Percentiles rank a stretch among this genome's conserved stretches.
These are phyloP conservation scores for Citrus maxima DNA, from an alignment of 345 rosid genomes.

Conservation along the genomic window DNA sequence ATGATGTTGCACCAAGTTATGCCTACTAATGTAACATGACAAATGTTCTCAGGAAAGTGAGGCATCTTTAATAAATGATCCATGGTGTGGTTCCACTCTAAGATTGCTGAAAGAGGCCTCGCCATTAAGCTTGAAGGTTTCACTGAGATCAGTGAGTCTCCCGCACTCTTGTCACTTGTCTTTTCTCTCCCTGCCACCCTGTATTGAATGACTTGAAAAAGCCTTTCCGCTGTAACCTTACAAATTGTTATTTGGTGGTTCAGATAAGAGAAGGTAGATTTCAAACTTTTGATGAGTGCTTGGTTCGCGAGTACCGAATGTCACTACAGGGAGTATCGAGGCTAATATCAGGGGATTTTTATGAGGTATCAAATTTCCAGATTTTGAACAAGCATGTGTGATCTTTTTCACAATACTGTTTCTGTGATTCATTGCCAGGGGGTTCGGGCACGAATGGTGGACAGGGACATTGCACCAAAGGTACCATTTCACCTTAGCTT, in stretches of 20 bases:
- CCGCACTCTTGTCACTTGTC: background rate
- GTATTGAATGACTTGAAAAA: background rate
- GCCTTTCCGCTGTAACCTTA: background rate
- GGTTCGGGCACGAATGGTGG: conserved; percentile 81
- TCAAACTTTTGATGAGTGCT: conserved; percentile 79
- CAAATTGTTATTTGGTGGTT: conserved; percentile 14
- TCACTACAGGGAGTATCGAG: conserved; percentile 62
- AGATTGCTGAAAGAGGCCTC: conserved; percentile 71
- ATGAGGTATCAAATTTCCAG: conserved; percentile 55
- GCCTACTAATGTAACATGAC: background rate
- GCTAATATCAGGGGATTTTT: conserved; percentile 52
- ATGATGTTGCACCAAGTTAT: background rate
- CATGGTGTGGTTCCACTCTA: conserved; percentile 64
- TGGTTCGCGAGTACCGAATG: conserved; percentile 81
- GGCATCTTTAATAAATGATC: conserved; percentile 52
- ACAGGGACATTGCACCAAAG: conserved; percentile 73
- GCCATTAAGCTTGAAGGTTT: conserved; percentile 87
- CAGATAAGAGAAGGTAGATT: conserved; percentile 82
- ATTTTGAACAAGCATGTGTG: background rate
- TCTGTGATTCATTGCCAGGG: conserved; percentile 44
- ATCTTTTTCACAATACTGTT: background rate
- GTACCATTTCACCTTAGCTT: conserved; percentile 25
- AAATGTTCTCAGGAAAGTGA: conserved; percentile 50
- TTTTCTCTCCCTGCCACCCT: background rate
- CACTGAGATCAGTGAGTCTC: conserved; percentile 84